phyloP scores from a whole-genome alignment of 2,329 filamentous ascomycete species.

The Polychaeton citri region DNA sequence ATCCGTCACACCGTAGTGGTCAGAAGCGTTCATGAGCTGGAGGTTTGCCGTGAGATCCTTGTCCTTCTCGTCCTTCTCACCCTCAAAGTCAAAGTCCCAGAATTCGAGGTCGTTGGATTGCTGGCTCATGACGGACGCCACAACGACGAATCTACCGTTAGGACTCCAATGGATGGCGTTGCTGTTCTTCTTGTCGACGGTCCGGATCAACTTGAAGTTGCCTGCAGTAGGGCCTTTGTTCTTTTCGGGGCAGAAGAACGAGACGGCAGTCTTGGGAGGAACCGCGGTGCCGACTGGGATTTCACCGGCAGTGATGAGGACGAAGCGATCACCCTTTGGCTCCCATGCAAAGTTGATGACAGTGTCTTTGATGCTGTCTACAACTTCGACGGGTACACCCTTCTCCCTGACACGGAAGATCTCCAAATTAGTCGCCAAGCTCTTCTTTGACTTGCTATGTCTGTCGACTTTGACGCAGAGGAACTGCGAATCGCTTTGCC shows the following conservation, averaged over 20 bases:
- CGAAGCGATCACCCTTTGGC: conserved; percentile 92
- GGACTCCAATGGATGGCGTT: conserved; percentile 99
- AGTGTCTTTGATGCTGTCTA: conserved; percentile 94
- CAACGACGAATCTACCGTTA: conserved; percentile 83
- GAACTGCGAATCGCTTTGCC: conserved; percentile 90
- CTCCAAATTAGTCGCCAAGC: conserved; percentile 87
- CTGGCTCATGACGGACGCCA: conserved; percentile 83
- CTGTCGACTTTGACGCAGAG: conserved; percentile 97
- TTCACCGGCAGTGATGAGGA: conserved; percentile 90
- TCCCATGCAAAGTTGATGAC: conserved; percentile 99
- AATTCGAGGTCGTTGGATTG: conserved; percentile 95
- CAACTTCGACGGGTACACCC: conserved; percentile 93
- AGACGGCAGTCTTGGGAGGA: conserved; percentile 82
- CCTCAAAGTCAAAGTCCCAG: conserved; percentile 95
- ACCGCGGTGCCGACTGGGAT: conserved; percentile 64
- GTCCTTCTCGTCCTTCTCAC: conserved; percentile 82
- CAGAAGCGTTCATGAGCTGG: conserved; percentile 81
- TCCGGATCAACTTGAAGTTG: conserved; percentile 93
- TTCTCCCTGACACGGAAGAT: conserved; percentile 97
- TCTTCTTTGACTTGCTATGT: conserved; percentile 99
- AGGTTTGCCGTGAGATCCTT: conserved; percentile 92
- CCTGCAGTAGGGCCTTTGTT: conserved; percentile 66
- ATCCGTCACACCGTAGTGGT: conserved; percentile 96
- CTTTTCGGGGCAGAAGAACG: conserved; percentile 97
- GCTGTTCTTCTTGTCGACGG: conserved; percentile 97